Conservation (phyloP, 352 stramenopile species). For the Globisporangium cederbergense region DNA sequence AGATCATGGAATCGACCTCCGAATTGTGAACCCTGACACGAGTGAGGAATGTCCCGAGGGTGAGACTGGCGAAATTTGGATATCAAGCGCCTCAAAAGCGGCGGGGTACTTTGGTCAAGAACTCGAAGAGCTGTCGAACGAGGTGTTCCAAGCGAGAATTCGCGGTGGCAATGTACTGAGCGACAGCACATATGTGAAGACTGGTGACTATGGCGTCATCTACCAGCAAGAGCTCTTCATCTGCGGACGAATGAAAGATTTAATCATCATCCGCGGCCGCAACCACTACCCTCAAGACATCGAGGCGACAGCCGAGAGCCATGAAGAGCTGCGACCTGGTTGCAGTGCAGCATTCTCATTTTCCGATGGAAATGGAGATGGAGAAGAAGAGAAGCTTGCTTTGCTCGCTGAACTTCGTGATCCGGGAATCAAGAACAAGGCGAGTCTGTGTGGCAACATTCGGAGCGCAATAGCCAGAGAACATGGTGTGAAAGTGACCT, state of each 20-base stretch:
- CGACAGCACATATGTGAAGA: conserved; percentile 82
- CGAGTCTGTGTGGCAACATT: conserved; percentile 73
- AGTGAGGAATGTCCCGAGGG: conserved; percentile 37
- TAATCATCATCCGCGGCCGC: conserved; percentile 98
- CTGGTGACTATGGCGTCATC: conserved; percentile 97
- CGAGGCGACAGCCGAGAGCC: conserved; percentile 90
- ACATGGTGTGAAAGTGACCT: conserved; percentile 85
- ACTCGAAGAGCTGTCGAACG: conserved; percentile 72
- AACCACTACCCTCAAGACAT: conserved; percentile 99
- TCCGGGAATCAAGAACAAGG: conserved; percentile 58
- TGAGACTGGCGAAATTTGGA: conserved; percentile 87
- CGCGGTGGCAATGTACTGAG: conserved; percentile 21
- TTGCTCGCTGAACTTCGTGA: conserved; percentile 79
- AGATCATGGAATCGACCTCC: conserved; percentile 89
- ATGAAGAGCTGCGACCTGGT: conserved; percentile 86
- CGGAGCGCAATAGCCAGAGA: conserved; percentile 63
- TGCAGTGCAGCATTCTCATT: conserved; percentile 94
- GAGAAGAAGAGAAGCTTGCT: conserved; percentile 67
- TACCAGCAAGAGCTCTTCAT: conserved; percentile 96
- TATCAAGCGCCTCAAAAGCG: conserved; percentile 89
- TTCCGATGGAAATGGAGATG: conserved; percentile 23
- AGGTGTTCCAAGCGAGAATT: conserved; percentile 89
- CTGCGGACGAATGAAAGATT: conserved; percentile 97
- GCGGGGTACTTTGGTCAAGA: conserved; percentile 90
- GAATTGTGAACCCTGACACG: conserved; percentile 91